Evolutionary conservation across 352 stramenopile genomes (phyloP), one percentile per base, ranked within the genome.

Genomic region (Phytopythium sindhum): DNA sequence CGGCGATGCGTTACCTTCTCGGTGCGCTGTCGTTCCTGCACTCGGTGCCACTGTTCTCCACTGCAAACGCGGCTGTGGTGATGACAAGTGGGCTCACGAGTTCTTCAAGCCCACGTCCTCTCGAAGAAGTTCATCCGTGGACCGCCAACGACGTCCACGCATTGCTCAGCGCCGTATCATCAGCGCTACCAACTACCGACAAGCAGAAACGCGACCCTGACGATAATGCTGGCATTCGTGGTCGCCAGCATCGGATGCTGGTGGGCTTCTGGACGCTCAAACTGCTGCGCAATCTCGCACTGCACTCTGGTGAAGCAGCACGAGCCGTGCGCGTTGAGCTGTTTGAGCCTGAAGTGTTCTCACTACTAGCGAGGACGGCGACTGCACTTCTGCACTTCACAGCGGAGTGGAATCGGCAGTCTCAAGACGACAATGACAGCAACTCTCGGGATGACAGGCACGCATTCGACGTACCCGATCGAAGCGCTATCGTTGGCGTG

Each of bases 211-310:
- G 47, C 2, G 24, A 52, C 45, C 4, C 0, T 17, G 42, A 1
- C n/a, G 21, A 24, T n/a, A 21, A 50, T 26, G 45, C n/a, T 50
- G 42, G 5, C 26, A 17, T 21, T 8, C 57, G 23, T 39, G 11
- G 11, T 21, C 24, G 64, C 29, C 33, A 24, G 15, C 21, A 41
- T 24, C 39, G 55, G 19, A 41, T 51, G n/a, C 64, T 59, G 48
- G 50, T 78, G n/a, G 37, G 41, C 0, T 69, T 72, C 19, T 82
- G 74, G 69, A 63, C 51, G 44, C 52, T 82, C 12, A 74, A 74
- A 51, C 58, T 82, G 6, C 50, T 82, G n/a, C 62, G 69, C 0
- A 80, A 74, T 42, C 66, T 82, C 21, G 70, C 68, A 0, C 60
- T 58, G 54, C 55, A 68, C 17, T 54, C 19, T 1, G 61, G 65